phyloP scores from a whole-genome alignment of 805 yeast species.

The Candida sithepensis region DNA sequence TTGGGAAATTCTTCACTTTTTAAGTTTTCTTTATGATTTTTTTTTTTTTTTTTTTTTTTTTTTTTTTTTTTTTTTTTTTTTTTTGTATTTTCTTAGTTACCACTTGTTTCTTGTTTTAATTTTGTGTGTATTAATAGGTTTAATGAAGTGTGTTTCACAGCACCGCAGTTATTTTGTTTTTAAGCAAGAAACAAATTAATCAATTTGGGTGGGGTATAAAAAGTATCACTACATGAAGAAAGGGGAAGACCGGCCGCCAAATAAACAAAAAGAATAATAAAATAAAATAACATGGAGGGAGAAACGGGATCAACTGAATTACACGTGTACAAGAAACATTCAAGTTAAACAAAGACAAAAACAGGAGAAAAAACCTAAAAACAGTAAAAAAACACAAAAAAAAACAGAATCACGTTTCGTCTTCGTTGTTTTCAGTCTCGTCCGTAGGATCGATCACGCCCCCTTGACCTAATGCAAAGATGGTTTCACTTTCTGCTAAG shows the following conservation, averaged over 20 bases:
- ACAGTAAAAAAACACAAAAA: background rate
- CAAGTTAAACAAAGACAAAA: background rate
- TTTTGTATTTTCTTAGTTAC: background rate
- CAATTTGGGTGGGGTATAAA: background rate
- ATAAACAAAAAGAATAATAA: background rate
- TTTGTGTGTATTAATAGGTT: background rate
- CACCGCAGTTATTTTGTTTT: background rate
- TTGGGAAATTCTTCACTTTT: too few species aligned
- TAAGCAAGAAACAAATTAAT: too few species aligned
- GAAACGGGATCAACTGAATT: background rate
- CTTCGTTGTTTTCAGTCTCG: constrained; percentile 42
- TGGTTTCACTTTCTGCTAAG: constrained; percentile 91
- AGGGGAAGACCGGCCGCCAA: background rate
- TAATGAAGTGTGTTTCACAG: background rate
- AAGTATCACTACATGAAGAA: too few species aligned
- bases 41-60: background rate
- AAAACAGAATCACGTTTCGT: constrained; percentile 36
- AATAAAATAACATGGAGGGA: background rate
- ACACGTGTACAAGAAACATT: too few species aligned
- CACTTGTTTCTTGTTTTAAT: background rate
- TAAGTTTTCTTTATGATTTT: too few species aligned
- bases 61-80: background rate
- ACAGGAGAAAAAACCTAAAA: background rate
- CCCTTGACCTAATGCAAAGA: constrained; percentile 93
- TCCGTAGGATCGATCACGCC: constrained; percentile 92